Evolutionary conservation across 192 early-diverging fungal genomes (phyloP), one percentile per base, ranked within the genome.

Genomic region (Dissophora globulifera): DNA sequence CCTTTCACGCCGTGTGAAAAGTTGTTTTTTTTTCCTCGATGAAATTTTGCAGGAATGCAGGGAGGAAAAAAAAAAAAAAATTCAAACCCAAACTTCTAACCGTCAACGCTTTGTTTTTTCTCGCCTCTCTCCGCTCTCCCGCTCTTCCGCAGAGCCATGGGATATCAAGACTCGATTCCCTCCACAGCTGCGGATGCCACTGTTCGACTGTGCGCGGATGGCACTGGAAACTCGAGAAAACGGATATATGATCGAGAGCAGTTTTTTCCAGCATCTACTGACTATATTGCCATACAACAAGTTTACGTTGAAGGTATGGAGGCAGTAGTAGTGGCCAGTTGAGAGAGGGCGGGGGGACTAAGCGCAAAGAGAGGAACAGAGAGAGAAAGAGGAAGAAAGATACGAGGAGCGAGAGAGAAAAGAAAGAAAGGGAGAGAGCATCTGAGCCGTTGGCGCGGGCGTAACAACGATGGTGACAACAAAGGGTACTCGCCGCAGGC

Each of bases 241-340:
- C 0, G 61, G 61, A 16, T 63, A 63, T 26, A 29, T 63, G 33
- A 50, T 63, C 35, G 61, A 52, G 8, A 50, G 52, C 1, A 52
- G 41, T 27, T 63, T 63, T 23, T 63, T 63, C 48, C 30, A 9
- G 9, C 61, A 63, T 42, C 23, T 63, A 26, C 61, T 52, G 30
- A 43, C 16, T 3, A 27, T 63, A 23, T 22, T 63, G 27, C 61
- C 61, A 1, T 63, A 63, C 26, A 63, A 51, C 40, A 50, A 19
- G 50, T 63, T 63, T 31, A 52, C 50, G 10, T 26, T 63, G n/a
- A 63, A 52, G 50, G 61, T 63, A n/a, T n/a, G n/a, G n/a, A n/a
- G n/a, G n/a, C n/a, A n/a, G n/a, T n/a, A n/a, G n/a, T n/a, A n/a
- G n/a, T n/a, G n/a, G n/a, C n/a, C n/a, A n/a, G n/a, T n/a, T n/a